Evolutionary conservation across 129 eudicot genomes (phyloP), one percentile per base, ranked within the genome.

Genomic region (Flaveria robusta): DNA sequence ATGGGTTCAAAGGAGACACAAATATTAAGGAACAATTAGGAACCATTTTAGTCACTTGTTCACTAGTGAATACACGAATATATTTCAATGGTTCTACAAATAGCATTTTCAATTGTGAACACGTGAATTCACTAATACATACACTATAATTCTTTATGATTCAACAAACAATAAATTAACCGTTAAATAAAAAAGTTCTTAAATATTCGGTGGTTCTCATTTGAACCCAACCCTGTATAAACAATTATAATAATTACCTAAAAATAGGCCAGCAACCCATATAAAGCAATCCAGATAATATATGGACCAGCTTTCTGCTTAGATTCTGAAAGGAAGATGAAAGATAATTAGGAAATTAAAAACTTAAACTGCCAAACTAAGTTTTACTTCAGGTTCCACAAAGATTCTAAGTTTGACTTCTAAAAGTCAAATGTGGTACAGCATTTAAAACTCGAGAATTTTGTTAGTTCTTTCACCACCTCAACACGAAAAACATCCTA

Each of bases 241-340:
- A 63, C 45, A 63, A 63, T 29, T 2, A 5, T 15, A 27, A 63
- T 29, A 63, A 29, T 51, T 81, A 94, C 99, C 99, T 94, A 82
- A 89, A 94, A 45, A 94, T 87, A 41, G 99, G 97, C 99, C 99
- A 94, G 68, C 89, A 84, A 42, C 90, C 97, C 88, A 94, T 81
- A 68, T 91, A 94, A 51, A 94, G 96, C 84, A 94, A 83, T 31
- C 99, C 99, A n/a, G 99, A 94, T 70, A 94, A 76, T 76, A 94
- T 94, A 76, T 94, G 99, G 62, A 94, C 99, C 83, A 94, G 85
- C 79, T 94, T 94, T 81, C 97, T 81, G 89, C 99, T 94, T 82
- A 94, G 76, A 76, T 56, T 87, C 99, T 91, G 76, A 72, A 43
- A 69, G 46, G 59, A 50, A 69, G 69, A 72, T 26, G 82, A 16